Evolutionary conservation across 345 rosid genomes (phyloP).

Genomic region (Pseudoturritis turrita): DNA sequence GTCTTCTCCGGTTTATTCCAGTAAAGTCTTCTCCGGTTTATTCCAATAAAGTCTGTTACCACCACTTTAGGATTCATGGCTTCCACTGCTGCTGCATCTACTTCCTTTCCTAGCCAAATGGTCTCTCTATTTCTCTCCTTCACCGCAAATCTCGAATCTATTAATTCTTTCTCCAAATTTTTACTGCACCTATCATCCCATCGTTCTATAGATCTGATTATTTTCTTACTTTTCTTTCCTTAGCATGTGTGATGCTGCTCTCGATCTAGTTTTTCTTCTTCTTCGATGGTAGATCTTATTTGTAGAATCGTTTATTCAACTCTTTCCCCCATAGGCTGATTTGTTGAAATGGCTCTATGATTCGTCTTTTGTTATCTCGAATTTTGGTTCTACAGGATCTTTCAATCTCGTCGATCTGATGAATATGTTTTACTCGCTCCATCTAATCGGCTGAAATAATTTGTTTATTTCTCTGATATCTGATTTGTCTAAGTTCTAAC

Average conservation of each 20-base stretch:
- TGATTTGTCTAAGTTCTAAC: no score
- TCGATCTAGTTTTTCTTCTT: constrained; percentile 10
- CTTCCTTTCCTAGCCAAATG: constrained; percentile 1
- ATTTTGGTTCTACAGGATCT: background rate
- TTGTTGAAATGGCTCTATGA: background rate
- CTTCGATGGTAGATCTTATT: background rate
- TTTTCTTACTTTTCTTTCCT: background rate
- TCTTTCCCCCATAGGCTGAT: background rate
- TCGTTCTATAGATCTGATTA: constrained; percentile 22
- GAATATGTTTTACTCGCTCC: no score
- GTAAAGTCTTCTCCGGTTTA: background rate
- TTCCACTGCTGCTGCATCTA: constrained; percentile 4
- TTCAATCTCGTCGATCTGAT: background rate
- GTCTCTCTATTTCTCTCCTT: constrained; percentile 2
- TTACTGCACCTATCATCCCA: no score
- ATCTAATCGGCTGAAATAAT: no score
- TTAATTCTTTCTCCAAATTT: background rate
- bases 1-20: background rate
- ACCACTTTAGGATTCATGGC: constrained; percentile 3
- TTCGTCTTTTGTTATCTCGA: background rate
- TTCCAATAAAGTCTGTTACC: no score
- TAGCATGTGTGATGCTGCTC: background rate
- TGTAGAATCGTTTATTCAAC: background rate
- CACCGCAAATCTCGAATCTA: no score
- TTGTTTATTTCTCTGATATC: no score